Conservation (phyloP, 78 protist species). For the Dictyostelium intermedium region DNA sequence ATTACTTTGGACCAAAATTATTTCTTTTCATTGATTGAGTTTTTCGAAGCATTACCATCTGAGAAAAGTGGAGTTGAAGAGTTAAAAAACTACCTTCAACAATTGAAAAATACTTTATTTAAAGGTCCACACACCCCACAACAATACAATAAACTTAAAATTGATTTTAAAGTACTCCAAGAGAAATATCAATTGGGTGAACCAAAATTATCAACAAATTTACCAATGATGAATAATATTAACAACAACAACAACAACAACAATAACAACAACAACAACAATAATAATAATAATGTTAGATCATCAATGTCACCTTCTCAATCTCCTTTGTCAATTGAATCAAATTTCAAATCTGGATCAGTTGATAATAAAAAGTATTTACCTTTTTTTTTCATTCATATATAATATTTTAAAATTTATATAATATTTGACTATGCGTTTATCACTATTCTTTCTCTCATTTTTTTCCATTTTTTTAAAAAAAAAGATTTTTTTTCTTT, state of each 20-base stretch:
- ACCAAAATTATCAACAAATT: neutral
- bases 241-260: neutral
- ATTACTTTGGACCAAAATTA: conserved; percentile 24
- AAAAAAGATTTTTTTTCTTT: neutral
- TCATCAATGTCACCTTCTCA: neutral
- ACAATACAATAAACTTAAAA: conserved; percentile 3
- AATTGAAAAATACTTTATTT: conserved; percentile 2
- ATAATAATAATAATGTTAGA: neutral
- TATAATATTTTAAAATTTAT: neutral
- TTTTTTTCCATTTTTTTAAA: neutral
- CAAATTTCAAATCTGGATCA: conserved; percentile 1
- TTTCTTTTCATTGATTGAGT: conserved; percentile 5
- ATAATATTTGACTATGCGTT: neutral
- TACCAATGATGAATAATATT: neutral
- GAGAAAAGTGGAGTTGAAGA: neutral
- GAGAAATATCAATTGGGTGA: neutral
- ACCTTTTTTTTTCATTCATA: neutral
- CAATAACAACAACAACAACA: neutral
- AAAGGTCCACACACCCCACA: conserved; percentile 4
- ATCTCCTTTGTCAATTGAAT: conserved; percentile 12
- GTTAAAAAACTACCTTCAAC: neutral
- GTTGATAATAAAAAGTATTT: conserved; percentile 14
- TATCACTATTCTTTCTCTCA: neutral
- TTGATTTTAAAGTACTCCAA: neutral
- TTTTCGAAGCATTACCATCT: neutral